phyloP scores from a whole-genome alignment of 495 filamentous ascomycete species.

The Hypoxylon crocopeplum region DNA sequence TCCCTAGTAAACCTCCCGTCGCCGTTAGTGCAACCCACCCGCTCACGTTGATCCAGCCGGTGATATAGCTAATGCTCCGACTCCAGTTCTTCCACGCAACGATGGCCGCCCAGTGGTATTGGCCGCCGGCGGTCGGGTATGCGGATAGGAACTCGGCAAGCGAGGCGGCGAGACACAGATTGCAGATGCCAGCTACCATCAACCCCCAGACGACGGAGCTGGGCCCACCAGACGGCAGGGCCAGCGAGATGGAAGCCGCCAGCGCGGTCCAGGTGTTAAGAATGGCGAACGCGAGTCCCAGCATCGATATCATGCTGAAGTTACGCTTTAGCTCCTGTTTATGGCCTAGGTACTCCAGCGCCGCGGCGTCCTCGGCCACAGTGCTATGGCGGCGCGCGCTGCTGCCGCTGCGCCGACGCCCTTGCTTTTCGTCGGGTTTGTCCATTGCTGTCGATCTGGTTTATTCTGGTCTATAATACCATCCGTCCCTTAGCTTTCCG shows the following conservation, averaged over 20 bases:
- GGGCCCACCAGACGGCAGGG: slow-evolving; percentile 60
- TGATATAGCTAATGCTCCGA: slow-evolving; percentile 70
- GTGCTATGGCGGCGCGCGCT: slow-evolving; percentile 20
- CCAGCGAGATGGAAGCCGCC: slow-evolving; percentile 59
- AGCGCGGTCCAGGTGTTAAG: slow-evolving; percentile 67
- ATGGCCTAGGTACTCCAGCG: slow-evolving; percentile 64
- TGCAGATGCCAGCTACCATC: slow-evolving; percentile 73
- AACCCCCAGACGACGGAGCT: slow-evolving; percentile 67
- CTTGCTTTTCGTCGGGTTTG: neutral
- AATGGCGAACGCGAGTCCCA: slow-evolving; percentile 66
- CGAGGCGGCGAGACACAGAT: slow-evolving; percentile 72
- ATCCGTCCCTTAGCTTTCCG: neutral
- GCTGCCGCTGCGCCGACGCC: slow-evolving; percentile 3
- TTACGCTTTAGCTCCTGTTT: slow-evolving; percentile 68
- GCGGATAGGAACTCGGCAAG: slow-evolving; percentile 77
- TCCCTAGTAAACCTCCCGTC: slow-evolving; percentile 42
- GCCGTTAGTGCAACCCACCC: slow-evolving; percentile 66
- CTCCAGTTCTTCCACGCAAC: slow-evolving; percentile 65
- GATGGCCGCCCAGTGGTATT: slow-evolving; percentile 80
- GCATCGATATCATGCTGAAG: slow-evolving; percentile 62
- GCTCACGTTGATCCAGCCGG: slow-evolving; percentile 77
- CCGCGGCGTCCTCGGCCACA: slow-evolving; percentile 52
- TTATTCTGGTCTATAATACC: neutral
- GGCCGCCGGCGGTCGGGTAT: slow-evolving; percentile 72
- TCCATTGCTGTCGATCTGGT: slow-evolving; percentile 7